Evolutionary conservation across 2,329 filamentous ascomycete species (phyloP), one percentile per base, ranked within the genome.

Genomic region (Cadophora sp.): DNA sequence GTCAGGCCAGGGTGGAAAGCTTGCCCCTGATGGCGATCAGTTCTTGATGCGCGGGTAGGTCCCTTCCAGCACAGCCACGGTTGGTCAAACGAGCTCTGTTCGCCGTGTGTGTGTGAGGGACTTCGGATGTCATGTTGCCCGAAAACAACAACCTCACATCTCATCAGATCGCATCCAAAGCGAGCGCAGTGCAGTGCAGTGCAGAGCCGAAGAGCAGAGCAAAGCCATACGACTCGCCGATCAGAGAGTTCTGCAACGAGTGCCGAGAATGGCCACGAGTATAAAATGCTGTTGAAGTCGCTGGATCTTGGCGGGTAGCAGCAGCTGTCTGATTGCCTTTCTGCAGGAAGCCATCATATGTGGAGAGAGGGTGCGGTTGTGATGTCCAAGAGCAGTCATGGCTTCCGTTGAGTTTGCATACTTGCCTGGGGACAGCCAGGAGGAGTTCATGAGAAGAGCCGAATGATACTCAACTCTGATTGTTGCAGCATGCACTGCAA

Each of bases 21-120:
- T 48, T n/a, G 11, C 24, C 40, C 53, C 27, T 34, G 40, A 50
- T 22, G 67, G 48, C 65, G 68, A 72, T 71, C 70, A 65, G 65
- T 73, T 67, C 65, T 69, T 43, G 62, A 71, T 70, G 59, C 63
- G 62, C 68, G 37, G 51, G 34, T 46, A 50, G 48, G 6, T 34
- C 43, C 58, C 59, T 29, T 50, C 55, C 55, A 66, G 68, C 72
- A 71, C 66, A 69, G 69, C 71, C 71, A 69, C 62, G 43, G 62
- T 46, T 66, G 64, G 46, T 71, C 71, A 73, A 73, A 73, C 71
- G 63, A 53, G 56, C 62, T 65, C 65, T 60, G 67, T 69, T 69
- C 66, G 61, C 60, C 43, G n/a, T n/a, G n/a, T 19, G 67, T 64
- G 64, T 66, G 53, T 63, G 69, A 64, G 61, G 65, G 26, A 63